Base-by-base conservation (phyloP, 805 yeast genomes). In the Brettanomyces custersianus region DNA sequence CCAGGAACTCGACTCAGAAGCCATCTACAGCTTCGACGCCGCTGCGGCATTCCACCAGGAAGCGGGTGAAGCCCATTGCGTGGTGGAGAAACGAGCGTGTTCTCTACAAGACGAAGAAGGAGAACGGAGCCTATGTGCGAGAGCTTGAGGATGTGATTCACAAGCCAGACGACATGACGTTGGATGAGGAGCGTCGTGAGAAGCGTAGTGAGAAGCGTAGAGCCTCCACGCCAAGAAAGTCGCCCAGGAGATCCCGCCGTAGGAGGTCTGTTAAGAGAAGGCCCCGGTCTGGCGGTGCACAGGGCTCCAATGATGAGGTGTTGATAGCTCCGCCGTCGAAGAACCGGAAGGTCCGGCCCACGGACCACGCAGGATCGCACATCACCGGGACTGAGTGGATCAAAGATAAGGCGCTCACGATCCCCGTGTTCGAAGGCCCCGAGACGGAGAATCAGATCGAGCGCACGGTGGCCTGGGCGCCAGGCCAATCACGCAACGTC, bases 81-180 rank as follows among this genome's bases (percentile, higher is more conserved):
- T 82, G 69, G 52, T 86, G 95, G 95, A 72, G 82, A 52, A 83
- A 82, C 49, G 95, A 86, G 56, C 65, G 75, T 40, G 71, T 81
- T 21, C 71, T 82, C 3, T 86, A 81, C 49, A 62, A 66, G 29
- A 47, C 60, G 5, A 55, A 45, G 15, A 52, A 44, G 13, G 70
- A 67, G 38, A 66, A 71, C 4, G 72, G 72, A 36, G 59, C 66
- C 15, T 64, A 72, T 6, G 68, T 78, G 6, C 75, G 76, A 35
- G 72, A 73, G 29, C 68, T 80, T 19, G 68, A 70, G 36, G 74
- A 71, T 43, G 75, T 81, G 25, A 66, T 77, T 7, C 78, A 75
- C 38, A 62, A 66, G 0, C 65, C 67, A 1, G 70, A 65, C 17
- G 19, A 16, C 12, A 16, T 20, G 11, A 6, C 17, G 17, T 13